phyloP scores from a whole-genome alignment of 768 basidiomycete genomes.

The Tricholoma bakamatsutake region DNA sequence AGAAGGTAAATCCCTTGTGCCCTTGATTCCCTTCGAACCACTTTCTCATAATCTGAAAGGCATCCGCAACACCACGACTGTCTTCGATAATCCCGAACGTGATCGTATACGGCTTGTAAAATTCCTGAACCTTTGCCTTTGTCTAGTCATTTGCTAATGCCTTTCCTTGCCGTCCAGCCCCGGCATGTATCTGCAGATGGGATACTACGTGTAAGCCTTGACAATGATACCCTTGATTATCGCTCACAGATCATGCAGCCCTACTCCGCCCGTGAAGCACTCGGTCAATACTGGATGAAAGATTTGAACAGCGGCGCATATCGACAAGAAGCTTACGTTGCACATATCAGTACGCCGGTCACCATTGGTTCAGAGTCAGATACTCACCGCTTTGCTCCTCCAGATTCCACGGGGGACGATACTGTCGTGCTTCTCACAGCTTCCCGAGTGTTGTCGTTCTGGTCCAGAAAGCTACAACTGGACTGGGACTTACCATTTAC shows the following conservation, averaged over 20 bases:
- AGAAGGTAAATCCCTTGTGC: conserved; percentile 52
- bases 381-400: conserved; percentile 3
- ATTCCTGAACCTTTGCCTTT: conserved; percentile 1
- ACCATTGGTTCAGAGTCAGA: background rate
- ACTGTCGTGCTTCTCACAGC: conserved; percentile 77
- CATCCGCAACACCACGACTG: conserved; percentile 96
- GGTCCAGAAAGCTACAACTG: conserved; percentile 76
- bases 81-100: conserved; percentile 87
- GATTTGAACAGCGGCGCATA: conserved; percentile 88
- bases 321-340: conserved; percentile 80
- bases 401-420: conserved; percentile 76
- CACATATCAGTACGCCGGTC: conserved; percentile 73
- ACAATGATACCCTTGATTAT: background rate
- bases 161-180: conserved; percentile 42
- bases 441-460: conserved; percentile 74
- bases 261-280: conserved; percentile 83
- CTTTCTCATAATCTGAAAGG: conserved; percentile 36
- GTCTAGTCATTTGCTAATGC: background rate
- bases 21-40: background rate
- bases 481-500: conserved; percentile 91
- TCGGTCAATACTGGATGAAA: conserved; percentile 96
- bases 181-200: conserved; percentile 84
- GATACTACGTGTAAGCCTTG: conserved; percentile 65
- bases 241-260: conserved; percentile 43
- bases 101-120: conserved; percentile 80